Evolutionary conservation across 768 basidiomycete species (phyloP).

Genomic region (Tulasnella sp.): DNA sequence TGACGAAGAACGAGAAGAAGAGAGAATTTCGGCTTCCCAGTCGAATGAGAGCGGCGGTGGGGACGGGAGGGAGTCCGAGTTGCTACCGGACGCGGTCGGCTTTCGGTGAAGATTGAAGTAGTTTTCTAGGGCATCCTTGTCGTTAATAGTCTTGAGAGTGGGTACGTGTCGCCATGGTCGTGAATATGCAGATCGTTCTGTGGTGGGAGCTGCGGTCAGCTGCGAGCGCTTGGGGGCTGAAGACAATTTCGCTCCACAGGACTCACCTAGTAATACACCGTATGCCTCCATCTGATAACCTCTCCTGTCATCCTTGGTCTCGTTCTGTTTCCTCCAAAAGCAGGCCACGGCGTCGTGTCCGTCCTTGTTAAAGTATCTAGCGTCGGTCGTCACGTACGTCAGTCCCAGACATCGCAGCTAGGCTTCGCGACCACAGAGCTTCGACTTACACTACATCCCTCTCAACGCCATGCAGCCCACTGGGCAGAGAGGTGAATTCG

Average conservation of each 20-base stretch:
- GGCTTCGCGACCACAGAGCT: not conserved
- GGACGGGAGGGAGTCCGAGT: slow-evolving; percentile 37
- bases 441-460: slow-evolving; percentile 72
- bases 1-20: slow-evolving; percentile 4
- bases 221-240: no score
- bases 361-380: slow-evolving; percentile 74
- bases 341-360: slow-evolving; percentile 71
- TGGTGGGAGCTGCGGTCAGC: not conserved
- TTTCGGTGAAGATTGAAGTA: slow-evolving; percentile 42
- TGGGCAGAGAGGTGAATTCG: slow-evolving; percentile 81
- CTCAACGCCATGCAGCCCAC: slow-evolving; percentile 79
- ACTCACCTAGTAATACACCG: slow-evolving; percentile 35
- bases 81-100: slow-evolving; percentile 32
- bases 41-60: slow-evolving; percentile 39
- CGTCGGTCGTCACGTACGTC: slow-evolving; percentile 23
- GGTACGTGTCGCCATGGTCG: slow-evolving; percentile 77
- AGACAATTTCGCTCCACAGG: not conserved
- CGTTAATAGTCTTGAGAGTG: slow-evolving; percentile 63
- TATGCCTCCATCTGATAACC: slow-evolving; percentile 34
- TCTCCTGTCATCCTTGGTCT: slow-evolving; percentile 59
- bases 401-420: not conserved
- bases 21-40: slow-evolving; percentile 32
- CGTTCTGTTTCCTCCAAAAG: slow-evolving; percentile 68
- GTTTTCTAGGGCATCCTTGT: slow-evolving; percentile 59
- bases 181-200: slow-evolving; percentile 53